Evolutionary conservation across 2,329 filamentous ascomycete genomes (phyloP).

Genomic region (Lasiodiplodia sp.): DNA sequence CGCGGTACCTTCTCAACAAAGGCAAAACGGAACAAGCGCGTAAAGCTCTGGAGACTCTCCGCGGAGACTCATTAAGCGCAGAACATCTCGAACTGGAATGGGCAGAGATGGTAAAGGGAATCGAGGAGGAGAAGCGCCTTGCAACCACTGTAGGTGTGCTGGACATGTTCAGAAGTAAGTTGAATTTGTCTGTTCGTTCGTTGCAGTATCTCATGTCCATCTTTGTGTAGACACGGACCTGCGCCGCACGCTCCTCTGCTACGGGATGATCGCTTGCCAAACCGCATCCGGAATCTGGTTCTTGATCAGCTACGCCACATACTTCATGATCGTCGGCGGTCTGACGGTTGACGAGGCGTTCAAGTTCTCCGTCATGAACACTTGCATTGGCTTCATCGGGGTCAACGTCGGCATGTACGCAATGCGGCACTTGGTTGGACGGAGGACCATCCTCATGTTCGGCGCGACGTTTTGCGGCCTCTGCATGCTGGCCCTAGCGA

Average conservation of each 20-base stretch:
- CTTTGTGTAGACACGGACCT: conserved; percentile 44
- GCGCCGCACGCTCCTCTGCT: conserved; percentile 59
- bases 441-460: conserved; percentile 57
- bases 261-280: conserved; percentile 56
- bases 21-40: conserved; percentile 63
- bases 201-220: neutral
- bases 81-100: conserved; percentile 41
- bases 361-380: conserved; percentile 59
- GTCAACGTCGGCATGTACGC: conserved; percentile 59
- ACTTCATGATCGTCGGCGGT: conserved; percentile 42
- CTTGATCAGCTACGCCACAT: conserved; percentile 59
- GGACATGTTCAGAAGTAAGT: conserved; percentile 61
- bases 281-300: conserved; percentile 58
- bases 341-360: conserved; percentile 53
- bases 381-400: conserved; percentile 58
- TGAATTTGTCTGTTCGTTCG: conserved; percentile 21
- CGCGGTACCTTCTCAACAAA: conserved; percentile 61
- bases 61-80: conserved; percentile 37
- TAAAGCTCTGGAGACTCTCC: conserved; percentile 38
- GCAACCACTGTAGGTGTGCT: conserved; percentile 58
- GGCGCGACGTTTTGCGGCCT: conserved; percentile 54
- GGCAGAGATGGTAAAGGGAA: conserved; percentile 39
- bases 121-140: conserved; percentile 48
- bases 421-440: conserved; percentile 57
- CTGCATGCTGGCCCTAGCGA: conserved; percentile 56